These are phyloP conservation scores for Podospora didyma DNA, from an alignment of 495 filamentous ascomycete species.

Conservation along the genomic window DNA sequence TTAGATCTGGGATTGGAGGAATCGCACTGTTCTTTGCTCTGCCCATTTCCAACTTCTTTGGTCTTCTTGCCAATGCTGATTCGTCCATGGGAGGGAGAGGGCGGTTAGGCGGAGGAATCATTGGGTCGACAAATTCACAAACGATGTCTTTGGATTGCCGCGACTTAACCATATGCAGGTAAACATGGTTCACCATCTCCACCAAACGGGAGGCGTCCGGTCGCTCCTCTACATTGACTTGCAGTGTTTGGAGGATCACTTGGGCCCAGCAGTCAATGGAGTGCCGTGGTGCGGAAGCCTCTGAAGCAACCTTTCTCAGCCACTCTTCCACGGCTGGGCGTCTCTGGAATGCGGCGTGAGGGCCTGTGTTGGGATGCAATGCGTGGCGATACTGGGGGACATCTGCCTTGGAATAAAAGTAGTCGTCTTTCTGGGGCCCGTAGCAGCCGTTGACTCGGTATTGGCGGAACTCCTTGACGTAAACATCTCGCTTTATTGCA, in stretches of 20 bases:
- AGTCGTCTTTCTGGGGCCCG: neutral
- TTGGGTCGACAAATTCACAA: neutral
- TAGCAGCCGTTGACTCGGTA: neutral
- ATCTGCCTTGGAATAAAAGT: neutral
- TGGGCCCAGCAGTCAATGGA: neutral
- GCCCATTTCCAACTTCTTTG: too few relatives aligned
- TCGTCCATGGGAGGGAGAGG: neutral
- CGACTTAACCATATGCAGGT: neutral
- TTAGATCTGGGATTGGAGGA: too few relatives aligned
- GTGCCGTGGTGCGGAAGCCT: neutral
- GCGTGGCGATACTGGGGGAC: neutral
- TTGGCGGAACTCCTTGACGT: slow-evolving; percentile 1
- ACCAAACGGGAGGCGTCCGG: neutral
- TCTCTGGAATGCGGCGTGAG: neutral
- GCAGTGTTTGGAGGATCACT: neutral
- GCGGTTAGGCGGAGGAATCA: neutral
- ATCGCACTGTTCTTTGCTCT: too few relatives aligned
- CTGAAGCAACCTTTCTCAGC: neutral
- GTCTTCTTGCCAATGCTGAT: too few relatives aligned
- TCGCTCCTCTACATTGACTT: neutral
- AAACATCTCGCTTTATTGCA: neutral
- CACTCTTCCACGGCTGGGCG: neutral
- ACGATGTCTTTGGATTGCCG: neutral
- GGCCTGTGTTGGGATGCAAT: neutral
- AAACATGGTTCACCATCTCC: neutral